A percentile compares a stretch with the other conserved stretches of the same genome.
Evolutionary conservation across 768 basidiomycete genomes (phyloP).

Genomic region (Suillus plorans): DNA sequence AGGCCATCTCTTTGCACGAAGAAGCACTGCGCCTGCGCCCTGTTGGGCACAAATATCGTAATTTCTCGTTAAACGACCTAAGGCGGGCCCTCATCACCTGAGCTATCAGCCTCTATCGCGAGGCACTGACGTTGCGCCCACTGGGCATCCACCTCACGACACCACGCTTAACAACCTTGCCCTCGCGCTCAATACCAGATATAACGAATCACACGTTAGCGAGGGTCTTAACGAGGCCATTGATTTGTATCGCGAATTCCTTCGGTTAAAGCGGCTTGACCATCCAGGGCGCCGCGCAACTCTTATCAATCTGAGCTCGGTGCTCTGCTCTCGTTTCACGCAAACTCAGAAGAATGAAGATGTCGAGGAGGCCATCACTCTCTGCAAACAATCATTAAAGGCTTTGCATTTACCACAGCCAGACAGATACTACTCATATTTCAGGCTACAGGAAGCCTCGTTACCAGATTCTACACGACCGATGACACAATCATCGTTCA

Average conservation of each 20-base stretch:
- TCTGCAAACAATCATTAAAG: neutral
- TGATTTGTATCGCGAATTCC: neutral
- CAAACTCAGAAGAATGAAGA: neutral
- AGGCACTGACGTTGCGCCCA: neutral
- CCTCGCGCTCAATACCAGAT: neutral
- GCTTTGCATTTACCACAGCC: neutral
- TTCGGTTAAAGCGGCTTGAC: neutral
- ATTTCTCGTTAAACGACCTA: neutral
- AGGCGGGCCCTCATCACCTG: neutral
- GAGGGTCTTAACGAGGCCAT: neutral
- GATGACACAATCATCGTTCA: too few relatives aligned
- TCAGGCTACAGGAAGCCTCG: neutral
- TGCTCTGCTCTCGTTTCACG: neutral
- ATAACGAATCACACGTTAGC: neutral
- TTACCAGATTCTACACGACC: neutral
- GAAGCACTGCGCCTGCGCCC: too few relatives aligned
- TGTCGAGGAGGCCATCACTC: neutral
- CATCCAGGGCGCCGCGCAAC: neutral
- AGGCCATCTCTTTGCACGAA: too few relatives aligned
- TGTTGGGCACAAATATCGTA: neutral
- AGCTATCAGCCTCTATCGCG: neutral
- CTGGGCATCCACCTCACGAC: neutral
- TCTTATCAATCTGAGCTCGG: neutral
- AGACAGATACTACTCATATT: too few relatives aligned
- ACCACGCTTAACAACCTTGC: neutral